phyloP scores from a whole-genome alignment of 2,329 filamentous ascomycete genomes.

The Hymenoscyphus occultus region DNA sequence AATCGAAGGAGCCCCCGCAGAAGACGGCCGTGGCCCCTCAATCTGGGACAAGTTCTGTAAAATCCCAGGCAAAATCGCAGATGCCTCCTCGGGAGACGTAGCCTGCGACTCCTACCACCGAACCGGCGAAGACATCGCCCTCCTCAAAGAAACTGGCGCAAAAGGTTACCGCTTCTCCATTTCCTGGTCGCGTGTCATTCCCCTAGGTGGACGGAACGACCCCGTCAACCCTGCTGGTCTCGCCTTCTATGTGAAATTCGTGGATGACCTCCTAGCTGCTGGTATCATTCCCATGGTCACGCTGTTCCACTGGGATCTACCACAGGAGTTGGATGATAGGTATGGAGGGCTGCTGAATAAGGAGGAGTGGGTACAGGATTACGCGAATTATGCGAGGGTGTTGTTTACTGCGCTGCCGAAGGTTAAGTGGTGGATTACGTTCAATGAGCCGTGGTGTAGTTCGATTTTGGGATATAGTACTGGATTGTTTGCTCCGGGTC shows the following conservation, averaged over 20 bases:
- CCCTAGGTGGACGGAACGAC: constrained; percentile 78
- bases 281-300: constrained; percentile 81
- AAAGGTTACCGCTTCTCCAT: constrained; percentile 81
- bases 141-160: constrained; percentile 72
- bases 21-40: constrained; percentile 75
- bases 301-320: constrained; percentile 85
- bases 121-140: constrained; percentile 70
- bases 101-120: constrained; percentile 88
- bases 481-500: constrained; percentile 79
- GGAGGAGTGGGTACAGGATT: constrained; percentile 79
- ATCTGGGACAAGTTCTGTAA: constrained; percentile 92
- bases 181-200: constrained; percentile 81
- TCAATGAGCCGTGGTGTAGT: constrained; percentile 88
- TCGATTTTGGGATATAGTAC: constrained; percentile 76
- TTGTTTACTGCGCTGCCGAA: constrained; percentile 72
- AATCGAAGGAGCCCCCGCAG: constrained; percentile 72
- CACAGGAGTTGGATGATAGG: constrained; percentile 71
- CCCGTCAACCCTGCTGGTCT: constrained; percentile 76
- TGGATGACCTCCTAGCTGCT: constrained; percentile 72
- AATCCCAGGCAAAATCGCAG: constrained; percentile 78
- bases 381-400: constrained; percentile 71
- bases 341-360: constrained; percentile 81
- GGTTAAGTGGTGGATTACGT: constrained; percentile 86
- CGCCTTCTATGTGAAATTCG: constrained; percentile 73
- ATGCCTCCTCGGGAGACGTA: constrained; percentile 68